Evolutionary conservation across 2,329 filamentous ascomycete species (phyloP), one percentile per base, ranked within the genome.

Genomic region (Kalmusia sp.): DNA sequence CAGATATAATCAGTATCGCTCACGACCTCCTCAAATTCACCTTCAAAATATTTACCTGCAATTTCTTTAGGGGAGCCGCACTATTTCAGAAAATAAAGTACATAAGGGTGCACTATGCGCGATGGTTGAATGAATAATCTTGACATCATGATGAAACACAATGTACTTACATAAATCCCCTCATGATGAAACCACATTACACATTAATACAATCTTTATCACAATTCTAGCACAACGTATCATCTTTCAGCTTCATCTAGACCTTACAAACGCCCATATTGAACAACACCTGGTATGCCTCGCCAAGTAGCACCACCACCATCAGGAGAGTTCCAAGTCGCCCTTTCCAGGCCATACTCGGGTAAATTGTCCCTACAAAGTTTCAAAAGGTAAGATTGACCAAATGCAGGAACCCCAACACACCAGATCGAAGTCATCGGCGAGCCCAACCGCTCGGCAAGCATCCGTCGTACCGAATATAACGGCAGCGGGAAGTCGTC

Each of bases 311-410:
- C 93, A 52, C 93, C 93, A 41, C 93, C 93, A 47, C 93, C 93
- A 68, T 91, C 87, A 55, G 90, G 87, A 52, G 93, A 87, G 55
- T 86, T 83, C 92, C 95, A 98, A 59, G 87, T 88, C 19, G 55
- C 60, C 5, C 52, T 67, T 1, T 59, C 55, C 31, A 61, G 63
- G 56, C 61, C 61, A 1, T 65, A 63, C 44, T 56, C 54, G 7
- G 75, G 74, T 62, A 61, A 53, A n/a, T n/a, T n/a, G n/a, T n/a
- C n/a, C n/a, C n/a, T n/a, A n/a, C n/a, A n/a, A n/a, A n/a, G n/a
- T n/a, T 11, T 55, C 64, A 15, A 62, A 45, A 21, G 15, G 55
- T 8, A 61, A 69, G 61, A 28, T 31, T 58, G 14, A 61, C 3
- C n/a, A 38, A 8, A 3, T 14, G 1, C 28, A 65, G 62, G 62